Percentiles rank a stretch among this genome's conserved stretches.
phyloP scores from a whole-genome alignment of 2,329 filamentous ascomycete species.

The Paecilomyces sp. region DNA sequence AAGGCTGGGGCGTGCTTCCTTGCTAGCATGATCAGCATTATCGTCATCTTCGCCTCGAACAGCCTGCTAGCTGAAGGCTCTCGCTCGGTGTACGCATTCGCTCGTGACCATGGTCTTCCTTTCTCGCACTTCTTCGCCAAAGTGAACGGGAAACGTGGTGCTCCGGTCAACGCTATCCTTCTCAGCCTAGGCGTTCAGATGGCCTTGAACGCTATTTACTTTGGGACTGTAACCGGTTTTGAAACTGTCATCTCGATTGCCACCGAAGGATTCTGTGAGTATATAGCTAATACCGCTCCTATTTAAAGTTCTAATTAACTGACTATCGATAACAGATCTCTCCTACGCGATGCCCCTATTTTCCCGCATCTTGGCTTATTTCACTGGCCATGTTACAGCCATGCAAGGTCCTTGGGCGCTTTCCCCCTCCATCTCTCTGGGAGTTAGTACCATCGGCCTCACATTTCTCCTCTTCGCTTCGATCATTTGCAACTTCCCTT shows the following conservation, averaged over 20 bases:
- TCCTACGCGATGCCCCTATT: conserved; percentile 52
- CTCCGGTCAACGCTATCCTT: conserved; percentile 45
- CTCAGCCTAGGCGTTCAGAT: conserved; percentile 43
- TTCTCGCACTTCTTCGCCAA: conserved; percentile 42
- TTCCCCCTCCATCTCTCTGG: conserved; percentile 37
- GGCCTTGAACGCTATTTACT: conserved; percentile 49
- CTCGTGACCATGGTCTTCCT: conserved; percentile 47
- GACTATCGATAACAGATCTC: conserved; percentile 32
- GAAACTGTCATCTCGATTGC: conserved; percentile 52
- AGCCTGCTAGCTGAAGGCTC: conserved; percentile 43
- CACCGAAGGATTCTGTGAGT: conserved; percentile 50
- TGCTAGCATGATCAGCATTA: conserved; percentile 42
- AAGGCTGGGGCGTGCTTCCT: conserved; percentile 40
- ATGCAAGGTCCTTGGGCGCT: conserved; percentile 34
- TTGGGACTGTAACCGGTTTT: conserved; percentile 49
- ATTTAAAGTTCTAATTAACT: not conserved
- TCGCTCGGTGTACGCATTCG: conserved; percentile 38
- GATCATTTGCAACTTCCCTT: conserved; percentile 52
- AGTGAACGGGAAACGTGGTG: conserved; percentile 39
- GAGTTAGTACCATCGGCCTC: conserved; percentile 44
- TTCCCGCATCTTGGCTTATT: conserved; percentile 42
- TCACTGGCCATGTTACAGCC: conserved; percentile 32
- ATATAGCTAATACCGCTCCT: not conserved
- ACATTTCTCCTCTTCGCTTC: conserved; percentile 47
- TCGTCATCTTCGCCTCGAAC: conserved; percentile 39